Conservation (phyloP, 192 early-diverging fungal species). For the Thamnidium elegans region DNA sequence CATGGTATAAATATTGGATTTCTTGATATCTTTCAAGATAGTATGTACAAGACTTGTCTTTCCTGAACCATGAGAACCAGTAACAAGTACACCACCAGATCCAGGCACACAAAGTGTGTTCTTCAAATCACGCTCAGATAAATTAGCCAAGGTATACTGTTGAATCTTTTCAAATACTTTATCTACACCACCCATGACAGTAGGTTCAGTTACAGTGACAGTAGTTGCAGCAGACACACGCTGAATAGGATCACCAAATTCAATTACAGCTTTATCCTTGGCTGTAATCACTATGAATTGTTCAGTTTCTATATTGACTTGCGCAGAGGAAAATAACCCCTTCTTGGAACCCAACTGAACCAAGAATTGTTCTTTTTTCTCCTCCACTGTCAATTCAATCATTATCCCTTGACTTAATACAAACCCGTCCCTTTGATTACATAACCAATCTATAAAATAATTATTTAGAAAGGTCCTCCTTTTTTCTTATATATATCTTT, state of each 20-base stretch:
- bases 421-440: constrained; percentile 4
- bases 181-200: constrained; percentile 44
- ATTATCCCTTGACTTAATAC: constrained; percentile 45
- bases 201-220: constrained; percentile 19
- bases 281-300: constrained; percentile 7
- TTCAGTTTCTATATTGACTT: background rate
- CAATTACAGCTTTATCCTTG: background rate
- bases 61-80: constrained; percentile 73
- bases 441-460: constrained; percentile 10
- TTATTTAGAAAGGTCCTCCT: background rate
- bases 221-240: background rate
- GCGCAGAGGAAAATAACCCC: constrained; percentile 13
- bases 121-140: constrained; percentile 40
- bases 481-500: background rate
- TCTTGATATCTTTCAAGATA: constrained; percentile 40
- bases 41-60: constrained; percentile 64
- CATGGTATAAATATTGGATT: constrained; percentile 43
- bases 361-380: constrained; percentile 23
- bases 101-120: constrained; percentile 32
- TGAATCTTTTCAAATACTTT: constrained; percentile 35
- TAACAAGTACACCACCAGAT: constrained; percentile 61
- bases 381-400: constrained; percentile 27
- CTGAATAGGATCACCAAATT: constrained; percentile 14
- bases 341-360: constrained; percentile 44
- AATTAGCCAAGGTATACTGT: constrained; percentile 40